Evolutionary conservation across 164 flowering plant species (phyloP), one percentile per base, ranked within the genome.

Genomic region (Euptelea pleiosperma): DNA sequence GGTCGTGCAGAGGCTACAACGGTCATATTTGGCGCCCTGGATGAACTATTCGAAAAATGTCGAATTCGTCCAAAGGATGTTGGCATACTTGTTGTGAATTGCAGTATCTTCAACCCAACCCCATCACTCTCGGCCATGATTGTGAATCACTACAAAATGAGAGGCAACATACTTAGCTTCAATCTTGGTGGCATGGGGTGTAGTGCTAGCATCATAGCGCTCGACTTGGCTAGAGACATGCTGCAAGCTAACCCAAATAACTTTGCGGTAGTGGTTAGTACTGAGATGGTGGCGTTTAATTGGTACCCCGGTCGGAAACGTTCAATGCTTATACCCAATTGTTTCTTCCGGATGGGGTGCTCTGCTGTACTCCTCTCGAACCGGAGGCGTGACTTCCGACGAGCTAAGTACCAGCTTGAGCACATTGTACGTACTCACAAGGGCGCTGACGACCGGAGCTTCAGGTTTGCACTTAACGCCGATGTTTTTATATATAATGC

Each of bases 121-220:
- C 96, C 96, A 0, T 89, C 96, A 0, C 82, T 89, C 7, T 89
- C 96, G 0, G 92, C 96, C 48, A 89, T 89, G 96, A 69, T 89
- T 34, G 78, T 89, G n/a, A 89, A 89, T 58, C 88, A 80, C 62
- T 89, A 89, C 73, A 86, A 84, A 69, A 89, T 89, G 96, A 77
- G 96, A 30, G 86, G 96, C 7, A 88, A 85, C 63, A 82, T 87
- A 14, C 49, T 87, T 49, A 87, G 95, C 68, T 87, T 73, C 69
- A 87, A 83, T 31, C 68, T 88, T 0, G 91, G 91, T 0, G 91
- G 96, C 0, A 88, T 88, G 96, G 96, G 96, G 0, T 88, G 96
- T 64, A 82, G 89, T 25, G 91, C 96, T 0, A 81, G 91, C 33
- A 66, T 88, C 26, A 82, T 85, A 0, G 79, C 81, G 0, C 56